Base-by-base conservation (phyloP, 2,329 filamentous ascomycete species). In the Arthrobotrys megalospora region DNA sequence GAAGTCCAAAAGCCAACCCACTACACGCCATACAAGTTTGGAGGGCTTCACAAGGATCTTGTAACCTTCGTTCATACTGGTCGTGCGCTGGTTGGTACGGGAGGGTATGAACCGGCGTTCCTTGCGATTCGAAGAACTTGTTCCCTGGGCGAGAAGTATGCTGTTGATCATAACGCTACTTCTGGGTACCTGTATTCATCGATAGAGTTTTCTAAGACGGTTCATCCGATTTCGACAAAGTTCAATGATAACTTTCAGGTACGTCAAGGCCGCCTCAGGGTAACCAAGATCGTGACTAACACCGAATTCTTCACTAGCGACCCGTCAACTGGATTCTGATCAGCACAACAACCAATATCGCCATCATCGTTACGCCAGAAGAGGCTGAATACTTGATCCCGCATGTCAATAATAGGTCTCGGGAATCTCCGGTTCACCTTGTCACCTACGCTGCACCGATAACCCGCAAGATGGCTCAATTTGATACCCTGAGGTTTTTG, bases 271-370 rank as follows among this genome's bases (percentile, higher is more conserved):
- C 36, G 19, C n/a, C n/a, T 1, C 5, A 45, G 3, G 16, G 16
- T 45, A 12, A 45, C 2, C 6, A 45, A 6, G 11, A 2, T 6
- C 6, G 19, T 14, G 4, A 16, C 48, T 75, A 52, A 58, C 55
- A 34, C 2, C 7, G 45, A 24, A 41, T 60, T 32, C 63, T 11
- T 63, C 24, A 28, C 12, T 60, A 84, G 80, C 85, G 87, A 0
- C 83, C 87, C 0, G 88, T 91, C 0, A 87, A 90, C 28, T 92
- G 89, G 90, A 81, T 92, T 1, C 82, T 92, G 0, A 91, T 87
- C 87, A 88, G 86, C 73, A 80, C 80, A 0, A n/a, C 80, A 0
- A 84, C 84, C 0, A 81, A 88, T 6, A 86, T 85, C 0, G 90
- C 87, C 0, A 79, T 92, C 0, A 82, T 92, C 1, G 81, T 92